Conservation (phyloP, 805 yeast genomes). For the Komagataella pseudopastoris region DNA sequence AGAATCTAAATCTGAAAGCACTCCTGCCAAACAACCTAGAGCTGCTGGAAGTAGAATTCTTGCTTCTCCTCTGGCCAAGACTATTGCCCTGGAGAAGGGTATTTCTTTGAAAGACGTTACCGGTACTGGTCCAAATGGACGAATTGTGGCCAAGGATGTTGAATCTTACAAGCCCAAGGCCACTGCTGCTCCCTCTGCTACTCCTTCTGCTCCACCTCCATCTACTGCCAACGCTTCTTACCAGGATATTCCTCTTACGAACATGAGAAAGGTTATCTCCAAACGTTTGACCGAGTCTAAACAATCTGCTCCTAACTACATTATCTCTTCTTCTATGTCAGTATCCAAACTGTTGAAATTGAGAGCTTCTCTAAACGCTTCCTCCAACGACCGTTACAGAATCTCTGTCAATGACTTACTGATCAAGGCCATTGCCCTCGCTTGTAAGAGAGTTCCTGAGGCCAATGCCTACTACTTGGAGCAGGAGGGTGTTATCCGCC, state of each 20-base stretch:
- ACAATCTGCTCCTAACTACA: conserved; percentile 80
- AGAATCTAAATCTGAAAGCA: conserved; percentile 19
- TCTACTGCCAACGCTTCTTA: conserved; percentile 43
- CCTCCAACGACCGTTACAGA: conserved; percentile 78
- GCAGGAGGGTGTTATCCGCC: conserved; percentile 80
- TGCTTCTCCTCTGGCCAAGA: conserved; percentile 94
- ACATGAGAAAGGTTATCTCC: conserved; percentile 92
- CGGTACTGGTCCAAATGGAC: conserved; percentile 93
- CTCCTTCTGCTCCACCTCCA: conserved; percentile 30
- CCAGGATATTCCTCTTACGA: conserved; percentile 75
- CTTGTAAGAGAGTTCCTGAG: conserved; percentile 82
- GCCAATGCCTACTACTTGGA: conserved; percentile 93
- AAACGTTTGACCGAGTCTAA: conserved; percentile 78
- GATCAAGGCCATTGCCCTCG: conserved; percentile 88
- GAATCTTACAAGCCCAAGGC: conserved; percentile 49
- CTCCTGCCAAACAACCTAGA: conserved; percentile 26
- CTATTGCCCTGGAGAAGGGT: conserved; percentile 85
- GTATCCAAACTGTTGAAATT: conserved; percentile 86
- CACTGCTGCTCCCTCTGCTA: conserved; percentile 25
- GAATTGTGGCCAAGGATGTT: conserved; percentile 85
- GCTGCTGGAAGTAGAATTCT: conserved; percentile 55
- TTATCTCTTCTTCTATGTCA: conserved; percentile 76
- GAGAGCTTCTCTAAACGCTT: conserved; percentile 77
- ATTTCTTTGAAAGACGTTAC: conserved; percentile 69
- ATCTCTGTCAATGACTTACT: conserved; percentile 89